Evolutionary conservation across 1,139 yeast species (phyloP).

Genomic region (Suhomyces kunorum): DNA sequence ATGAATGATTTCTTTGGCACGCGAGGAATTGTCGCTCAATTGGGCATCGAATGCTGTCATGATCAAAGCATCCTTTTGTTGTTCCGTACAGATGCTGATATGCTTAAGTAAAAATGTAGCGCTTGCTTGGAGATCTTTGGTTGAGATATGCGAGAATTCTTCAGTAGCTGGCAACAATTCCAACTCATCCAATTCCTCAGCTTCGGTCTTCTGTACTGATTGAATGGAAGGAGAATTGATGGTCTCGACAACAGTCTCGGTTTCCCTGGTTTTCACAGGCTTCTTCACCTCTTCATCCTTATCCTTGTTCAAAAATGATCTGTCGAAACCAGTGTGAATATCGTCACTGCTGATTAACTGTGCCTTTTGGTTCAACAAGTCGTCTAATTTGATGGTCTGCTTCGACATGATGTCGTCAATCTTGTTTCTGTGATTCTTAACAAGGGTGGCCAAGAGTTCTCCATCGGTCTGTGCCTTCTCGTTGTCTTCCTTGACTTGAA

Average conservation of each 20-base stretch:
- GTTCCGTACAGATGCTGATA: conserved; percentile 71
- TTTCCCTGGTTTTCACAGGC: conserved; percentile 12
- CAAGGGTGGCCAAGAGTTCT: conserved; percentile 33
- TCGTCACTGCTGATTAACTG: conserved; percentile 86
- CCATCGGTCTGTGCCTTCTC: conserved; percentile 43
- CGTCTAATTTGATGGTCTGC: conserved; percentile 61
- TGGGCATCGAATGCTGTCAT: conserved; percentile 92
- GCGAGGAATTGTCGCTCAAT: conserved; percentile 55
- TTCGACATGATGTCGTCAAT: conserved; percentile 64
- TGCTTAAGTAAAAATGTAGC: conserved; percentile 58
- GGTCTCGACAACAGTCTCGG: conserved; percentile 32
- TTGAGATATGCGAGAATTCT: conserved; percentile 60
- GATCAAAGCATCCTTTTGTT: conserved; percentile 87
- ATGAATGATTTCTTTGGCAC: conserved; percentile 66
- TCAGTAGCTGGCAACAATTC: conserved; percentile 57
- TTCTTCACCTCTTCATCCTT: conserved; percentile 28
- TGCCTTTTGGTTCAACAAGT: conserved; percentile 69
- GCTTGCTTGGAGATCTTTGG: conserved; percentile 48
- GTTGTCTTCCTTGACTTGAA: conserved; percentile 66
- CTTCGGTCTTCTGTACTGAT: conserved; percentile 19
- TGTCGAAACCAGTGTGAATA: conserved; percentile 90
- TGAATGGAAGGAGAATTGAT: conserved; percentile 24
- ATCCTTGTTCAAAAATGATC: conserved; percentile 71
- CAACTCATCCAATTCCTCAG: conserved; percentile 37
- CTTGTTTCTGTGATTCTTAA: conserved; percentile 66